Evolutionary conservation across 305 asterid genomes (phyloP).

Genomic region (Plantago lanceolata): DNA sequence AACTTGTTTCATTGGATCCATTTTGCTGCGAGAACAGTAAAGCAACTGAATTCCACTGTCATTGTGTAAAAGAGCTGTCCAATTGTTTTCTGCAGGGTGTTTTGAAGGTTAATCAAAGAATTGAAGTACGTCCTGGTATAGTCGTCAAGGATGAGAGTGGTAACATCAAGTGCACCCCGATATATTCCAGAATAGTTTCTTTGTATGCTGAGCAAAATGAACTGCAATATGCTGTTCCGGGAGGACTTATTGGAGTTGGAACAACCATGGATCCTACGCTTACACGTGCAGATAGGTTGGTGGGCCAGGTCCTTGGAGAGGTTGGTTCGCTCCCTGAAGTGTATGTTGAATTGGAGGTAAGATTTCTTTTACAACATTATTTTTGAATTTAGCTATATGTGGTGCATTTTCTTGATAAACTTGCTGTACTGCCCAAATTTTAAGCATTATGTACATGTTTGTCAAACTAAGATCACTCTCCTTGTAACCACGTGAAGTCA

Average conservation of each 20-base stretch:
- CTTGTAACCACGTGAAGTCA: too few relatives aligned
- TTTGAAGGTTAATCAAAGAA: conserved; percentile 70
- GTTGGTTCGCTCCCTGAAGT: conserved; percentile 93
- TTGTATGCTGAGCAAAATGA: conserved; percentile 89
- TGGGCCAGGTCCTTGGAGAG: conserved; percentile 98
- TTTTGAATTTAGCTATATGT: background rate
- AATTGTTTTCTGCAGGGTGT: conserved; percentile 66
- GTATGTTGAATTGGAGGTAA: conserved; percentile 83
- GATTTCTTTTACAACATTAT: background rate
- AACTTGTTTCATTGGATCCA: too few relatives aligned
- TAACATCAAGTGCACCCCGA: conserved; percentile 84
- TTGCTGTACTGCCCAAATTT: background rate
- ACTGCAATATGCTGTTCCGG: conserved; percentile 91
- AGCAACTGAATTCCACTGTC: too few relatives aligned
- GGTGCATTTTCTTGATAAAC: background rate
- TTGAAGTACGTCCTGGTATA: conserved; percentile 95
- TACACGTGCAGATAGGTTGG: conserved; percentile 97
- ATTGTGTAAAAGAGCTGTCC: background rate
- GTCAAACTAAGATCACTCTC: too few relatives aligned
- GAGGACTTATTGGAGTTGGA: conserved; percentile 98
- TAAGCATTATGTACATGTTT: too few relatives aligned
- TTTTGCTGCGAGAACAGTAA: too few relatives aligned
- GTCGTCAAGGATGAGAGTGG: conserved; percentile 88
- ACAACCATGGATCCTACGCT: conserved; percentile 97
- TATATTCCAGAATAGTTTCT: conserved; percentile 84